Conservation (phyloP, 2,329 filamentous ascomycete genomes). For the Emydomyces testavorans region DNA sequence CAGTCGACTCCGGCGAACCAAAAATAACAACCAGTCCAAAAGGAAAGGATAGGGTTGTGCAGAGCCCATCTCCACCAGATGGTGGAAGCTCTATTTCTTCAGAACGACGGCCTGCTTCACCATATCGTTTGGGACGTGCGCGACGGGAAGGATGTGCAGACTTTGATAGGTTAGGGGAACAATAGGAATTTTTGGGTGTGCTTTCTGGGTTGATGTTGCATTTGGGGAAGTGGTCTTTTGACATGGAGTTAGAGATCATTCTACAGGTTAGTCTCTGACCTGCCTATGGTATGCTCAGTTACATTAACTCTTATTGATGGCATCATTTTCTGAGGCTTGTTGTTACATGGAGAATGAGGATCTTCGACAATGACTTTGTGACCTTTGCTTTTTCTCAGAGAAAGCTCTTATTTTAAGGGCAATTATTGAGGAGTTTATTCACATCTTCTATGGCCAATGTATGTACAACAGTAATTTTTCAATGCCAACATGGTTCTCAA, state of each 20-base stretch:
- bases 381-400: neutral
- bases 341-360: too few relatives aligned
- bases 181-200: neutral
- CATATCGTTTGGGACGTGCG: constrained; percentile 5
- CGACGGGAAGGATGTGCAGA: constrained; percentile 4
- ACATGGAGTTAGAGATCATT: too few relatives aligned
- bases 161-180: neutral
- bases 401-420: too few relatives aligned
- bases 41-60: neutral
- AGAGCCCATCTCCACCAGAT: neutral
- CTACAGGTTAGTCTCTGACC: neutral
- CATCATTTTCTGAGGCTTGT: too few relatives aligned
- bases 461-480: too few relatives aligned
- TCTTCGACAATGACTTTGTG: too few relatives aligned
- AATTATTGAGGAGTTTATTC: neutral
- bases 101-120: neutral
- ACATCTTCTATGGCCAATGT: too few relatives aligned
- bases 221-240: neutral
- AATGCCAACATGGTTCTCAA: too few relatives aligned
- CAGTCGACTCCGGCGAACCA: neutral
- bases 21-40: neutral
- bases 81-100: neutral
- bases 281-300: neutral
- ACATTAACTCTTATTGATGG: neutral
- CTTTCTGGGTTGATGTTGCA: neutral